Evolutionary conservation across 2,329 filamentous ascomycete species (phyloP).

Genomic region (Fusarium sp.): DNA sequence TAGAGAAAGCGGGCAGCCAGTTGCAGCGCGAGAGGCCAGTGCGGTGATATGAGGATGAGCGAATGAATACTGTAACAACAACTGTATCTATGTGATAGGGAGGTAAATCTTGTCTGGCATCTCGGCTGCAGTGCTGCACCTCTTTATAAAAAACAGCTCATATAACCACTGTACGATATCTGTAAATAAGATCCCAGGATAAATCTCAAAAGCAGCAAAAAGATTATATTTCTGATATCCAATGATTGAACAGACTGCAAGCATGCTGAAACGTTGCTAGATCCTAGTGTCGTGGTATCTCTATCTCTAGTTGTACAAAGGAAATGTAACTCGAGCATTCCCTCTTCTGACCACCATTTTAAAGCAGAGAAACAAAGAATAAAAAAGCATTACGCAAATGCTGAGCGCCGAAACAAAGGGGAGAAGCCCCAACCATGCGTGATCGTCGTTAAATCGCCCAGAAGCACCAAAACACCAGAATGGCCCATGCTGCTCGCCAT

Average conservation of each 20-base stretch:
- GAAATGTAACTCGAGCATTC: constrained; percentile 30
- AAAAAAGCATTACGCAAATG: constrained; percentile 27
- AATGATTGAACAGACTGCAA: constrained; percentile 13
- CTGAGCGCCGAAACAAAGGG: constrained; percentile 23
- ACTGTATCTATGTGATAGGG: constrained; percentile 38
- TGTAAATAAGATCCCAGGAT: constrained; percentile 12
- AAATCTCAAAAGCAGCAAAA: not conserved
- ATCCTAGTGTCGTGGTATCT: constrained; percentile 40
- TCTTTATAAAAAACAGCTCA: constrained; percentile 25
- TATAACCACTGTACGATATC: constrained; percentile 30
- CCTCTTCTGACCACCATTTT: constrained; percentile 37
- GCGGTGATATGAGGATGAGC: constrained; percentile 31
- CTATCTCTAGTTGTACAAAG: constrained; percentile 48
- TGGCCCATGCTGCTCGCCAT: constrained; percentile 38
- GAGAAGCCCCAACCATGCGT: constrained; percentile 16
- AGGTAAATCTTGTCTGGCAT: constrained; percentile 18
- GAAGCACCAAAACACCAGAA: constrained; percentile 33
- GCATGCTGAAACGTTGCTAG: constrained; percentile 25
- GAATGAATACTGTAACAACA: constrained; percentile 41
- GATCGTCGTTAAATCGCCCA: constrained; percentile 39
- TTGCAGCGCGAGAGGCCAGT: constrained; percentile 24
- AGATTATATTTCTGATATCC: not conserved
- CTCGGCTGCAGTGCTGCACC: constrained; percentile 7
- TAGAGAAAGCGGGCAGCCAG: constrained; percentile 39
- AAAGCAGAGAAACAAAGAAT: constrained; percentile 10